Evolutionary conservation across 257 asterid species (phyloP).

Genomic region (Ligustrum vulgare): DNA sequence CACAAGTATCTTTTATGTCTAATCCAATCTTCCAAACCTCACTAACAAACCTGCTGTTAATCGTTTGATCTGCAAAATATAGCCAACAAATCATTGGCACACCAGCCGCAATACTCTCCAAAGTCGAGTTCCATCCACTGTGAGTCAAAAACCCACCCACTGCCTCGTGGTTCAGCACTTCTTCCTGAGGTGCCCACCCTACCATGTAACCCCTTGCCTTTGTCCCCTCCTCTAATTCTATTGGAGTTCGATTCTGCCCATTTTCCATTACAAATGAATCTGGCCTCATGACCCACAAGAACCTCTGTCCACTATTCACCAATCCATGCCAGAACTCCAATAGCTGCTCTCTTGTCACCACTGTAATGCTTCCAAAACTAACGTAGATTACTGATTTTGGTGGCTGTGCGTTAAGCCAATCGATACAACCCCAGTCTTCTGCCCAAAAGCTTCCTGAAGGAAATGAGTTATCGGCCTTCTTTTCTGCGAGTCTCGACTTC

Average conservation of each 20-base stretch:
- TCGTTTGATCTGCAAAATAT: constrained; percentile 17
- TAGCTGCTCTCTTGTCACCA: constrained; percentile 10
- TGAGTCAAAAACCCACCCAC: constrained; percentile 24
- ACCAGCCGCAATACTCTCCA: not conserved
- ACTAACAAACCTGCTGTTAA: constrained; percentile 22
- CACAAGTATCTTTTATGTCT: constrained; percentile 32
- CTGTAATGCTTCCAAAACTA: constrained; percentile 34
- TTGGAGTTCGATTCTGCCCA: not conserved
- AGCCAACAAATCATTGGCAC: constrained; percentile 29
- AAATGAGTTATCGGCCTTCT: not conserved
- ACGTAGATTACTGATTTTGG: constrained; percentile 28
- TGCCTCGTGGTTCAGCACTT: constrained; percentile 19
- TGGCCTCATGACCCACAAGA: constrained; percentile 26
- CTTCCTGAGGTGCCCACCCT: constrained; percentile 27
- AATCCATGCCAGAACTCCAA: constrained; percentile 28
- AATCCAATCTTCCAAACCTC: constrained; percentile 26
- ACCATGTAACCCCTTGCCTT: constrained; percentile 20
- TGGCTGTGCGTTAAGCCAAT: constrained; percentile 27
- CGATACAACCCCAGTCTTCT: constrained; percentile 24
- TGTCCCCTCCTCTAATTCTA: constrained; percentile 5
- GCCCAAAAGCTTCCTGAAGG: constrained; percentile 17
- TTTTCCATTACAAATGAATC: constrained; percentile 12
- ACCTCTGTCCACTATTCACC: constrained; percentile 16
- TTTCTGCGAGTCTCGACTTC: constrained; percentile 8
- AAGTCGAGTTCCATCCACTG: constrained; percentile 23